Base-by-base conservation (phyloP, 2,329 filamentous ascomycete genomes). In the Chaetothyriales sp. region DNA sequence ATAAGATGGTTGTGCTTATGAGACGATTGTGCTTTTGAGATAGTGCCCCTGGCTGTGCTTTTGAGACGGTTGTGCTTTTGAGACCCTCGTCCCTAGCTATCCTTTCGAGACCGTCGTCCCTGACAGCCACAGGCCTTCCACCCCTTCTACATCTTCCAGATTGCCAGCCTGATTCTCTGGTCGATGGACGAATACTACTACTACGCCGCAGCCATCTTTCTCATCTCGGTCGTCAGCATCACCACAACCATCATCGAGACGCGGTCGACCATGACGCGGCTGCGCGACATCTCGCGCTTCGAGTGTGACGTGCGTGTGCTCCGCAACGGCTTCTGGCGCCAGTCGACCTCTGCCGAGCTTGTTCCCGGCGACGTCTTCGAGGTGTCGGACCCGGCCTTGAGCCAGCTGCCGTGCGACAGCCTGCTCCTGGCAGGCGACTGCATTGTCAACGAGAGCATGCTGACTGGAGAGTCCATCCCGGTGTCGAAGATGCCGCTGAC, bases 401-500 rank as follows among this genome's bases (percentile, higher is more conserved):
- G 80, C 2, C 86, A 94, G 61, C 85, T 97, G 56, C 92, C 92
- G 0, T 92, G 87, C 62, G 92, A 98, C 67, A 94, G 90, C 66
- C 72, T 98, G 33, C 72, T 98, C 5, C 76, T 98, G 0, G 87
- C 86, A 49, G 94, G 92, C 43, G 94, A 98, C 68, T 95, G 89
- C 63, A 97, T 98, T 56, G 89, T 98, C 58, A 98, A 98, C 63
- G 92, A 98, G 69, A 97, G 92, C 70, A 98, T 98, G 92, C 78
- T 98, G 37, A 98, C 92, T 43, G 81, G 90, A 53, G 92, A 98
- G 73, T 97, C 92, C 43, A 89, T 98, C 4, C 94, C 92, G 2
- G 90, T 98, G 1, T 95, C 89, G 1, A 98, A 98, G 68, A 75
- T 82, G 1, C 89, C 92, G 1, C 82, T 88, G 2, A 88, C 80